phyloP scores from a whole-genome alignment of 805 yeast species.

The Zygosaccharomyces lentus region DNA sequence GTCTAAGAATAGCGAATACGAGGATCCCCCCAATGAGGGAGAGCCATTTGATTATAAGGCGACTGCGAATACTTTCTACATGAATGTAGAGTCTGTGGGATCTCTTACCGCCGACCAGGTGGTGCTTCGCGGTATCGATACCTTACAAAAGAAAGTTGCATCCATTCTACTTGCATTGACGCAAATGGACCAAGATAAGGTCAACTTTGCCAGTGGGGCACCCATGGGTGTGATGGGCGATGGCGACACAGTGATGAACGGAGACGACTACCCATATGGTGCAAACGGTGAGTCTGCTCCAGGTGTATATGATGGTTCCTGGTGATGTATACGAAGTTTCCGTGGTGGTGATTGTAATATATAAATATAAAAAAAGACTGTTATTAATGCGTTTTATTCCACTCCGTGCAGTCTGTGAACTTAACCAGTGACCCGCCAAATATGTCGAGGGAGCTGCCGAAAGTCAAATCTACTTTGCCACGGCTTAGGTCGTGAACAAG shows the following conservation, averaged over 20 bases:
- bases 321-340: constrained; percentile 20
- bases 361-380: constrained; percentile 1
- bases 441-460: constrained; percentile 88
- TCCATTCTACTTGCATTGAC: constrained; percentile 71
- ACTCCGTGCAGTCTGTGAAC: constrained; percentile 66
- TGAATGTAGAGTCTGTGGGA: constrained; percentile 92
- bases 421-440: constrained; percentile 85
- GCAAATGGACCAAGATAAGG: constrained; percentile 40
- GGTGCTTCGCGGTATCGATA: constrained; percentile 75
- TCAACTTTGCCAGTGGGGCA: constrained; percentile 41
- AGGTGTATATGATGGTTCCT: constrained; percentile 36
- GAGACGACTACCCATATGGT: constrained; percentile 33
- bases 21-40: constrained; percentile 87
- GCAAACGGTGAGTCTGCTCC: constrained; percentile 24
- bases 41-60: constrained; percentile 84
- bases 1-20: constrained; percentile 86
- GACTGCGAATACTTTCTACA: constrained; percentile 72
- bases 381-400: constrained; percentile 49
- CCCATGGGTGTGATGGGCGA: constrained; percentile 35
- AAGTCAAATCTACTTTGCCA: constrained; percentile 88
- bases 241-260: constrained; percentile 34
- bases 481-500: constrained; percentile 62
- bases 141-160: constrained; percentile 86
- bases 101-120: constrained; percentile 85
- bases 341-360: neutral